Conservation (phyloP, 176 grass and related monocot genomes). For the Cenchrus purpureus region DNA sequence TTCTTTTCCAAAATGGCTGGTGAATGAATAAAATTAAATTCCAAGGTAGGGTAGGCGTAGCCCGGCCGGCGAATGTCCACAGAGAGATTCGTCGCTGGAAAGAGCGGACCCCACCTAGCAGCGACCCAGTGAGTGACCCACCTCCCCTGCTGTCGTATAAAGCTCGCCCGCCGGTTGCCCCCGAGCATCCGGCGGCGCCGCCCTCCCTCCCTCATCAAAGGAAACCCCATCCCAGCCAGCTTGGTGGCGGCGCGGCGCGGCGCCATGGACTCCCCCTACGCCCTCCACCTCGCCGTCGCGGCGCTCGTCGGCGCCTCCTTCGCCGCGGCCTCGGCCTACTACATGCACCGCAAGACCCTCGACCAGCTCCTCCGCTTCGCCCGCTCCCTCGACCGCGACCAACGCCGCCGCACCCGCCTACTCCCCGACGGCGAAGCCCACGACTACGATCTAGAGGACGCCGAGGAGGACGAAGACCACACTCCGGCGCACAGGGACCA, state of each 20-base stretch:
- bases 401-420: constrained; percentile 37
- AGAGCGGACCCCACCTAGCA: not conserved
- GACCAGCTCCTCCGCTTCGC: constrained; percentile 79
- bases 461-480: constrained; percentile 27
- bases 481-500: constrained; percentile 32
- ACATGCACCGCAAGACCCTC: constrained; percentile 88
- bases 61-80: not conserved
- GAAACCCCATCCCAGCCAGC: not conserved
- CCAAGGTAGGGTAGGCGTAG: not conserved
- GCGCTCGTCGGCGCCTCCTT: constrained; percentile 88
- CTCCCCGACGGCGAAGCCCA: constrained; percentile 28
- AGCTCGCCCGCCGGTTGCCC: constrained; percentile 13
- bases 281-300: constrained; percentile 80
- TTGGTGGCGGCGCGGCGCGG: not conserved
- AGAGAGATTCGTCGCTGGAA: not conserved
- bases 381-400: constrained; percentile 40
- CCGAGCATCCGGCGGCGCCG: not conserved
- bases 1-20: not conserved
- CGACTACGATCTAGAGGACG: constrained; percentile 15
- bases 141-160: constrained; percentile 13
- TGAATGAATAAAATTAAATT: not conserved
- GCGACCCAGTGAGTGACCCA: not conserved
- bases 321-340: constrained; percentile 86
- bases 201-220: not conserved
- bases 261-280: constrained; percentile 71